These are phyloP conservation scores for Parachaetomium inaequale DNA, from an alignment of 495 filamentous ascomycete species.

Conservation along the genomic window DNA sequence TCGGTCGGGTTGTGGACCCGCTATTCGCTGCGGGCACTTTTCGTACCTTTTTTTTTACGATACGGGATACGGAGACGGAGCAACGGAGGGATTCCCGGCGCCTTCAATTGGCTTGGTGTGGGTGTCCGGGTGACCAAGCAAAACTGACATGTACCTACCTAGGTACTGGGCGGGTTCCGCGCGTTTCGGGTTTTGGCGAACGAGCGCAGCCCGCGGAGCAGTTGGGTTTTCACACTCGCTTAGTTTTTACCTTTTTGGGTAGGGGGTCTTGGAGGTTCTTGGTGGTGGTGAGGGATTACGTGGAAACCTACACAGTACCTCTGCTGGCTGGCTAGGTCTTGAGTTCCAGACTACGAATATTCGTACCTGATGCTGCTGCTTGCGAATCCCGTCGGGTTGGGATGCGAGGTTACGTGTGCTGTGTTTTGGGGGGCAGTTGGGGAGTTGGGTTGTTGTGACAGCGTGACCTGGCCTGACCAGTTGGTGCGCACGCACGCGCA, in stretches of 20 bases:
- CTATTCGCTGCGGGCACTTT: neutral
- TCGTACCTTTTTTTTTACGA: neutral
- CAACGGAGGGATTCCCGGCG: neutral
- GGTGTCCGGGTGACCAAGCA: slow-evolving; percentile 1
- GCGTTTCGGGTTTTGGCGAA: slow-evolving; percentile 7
- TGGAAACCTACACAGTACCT: too few species aligned
- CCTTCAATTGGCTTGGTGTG: neutral
- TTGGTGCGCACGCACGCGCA: slow-evolving; percentile 2
- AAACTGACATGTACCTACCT: neutral
- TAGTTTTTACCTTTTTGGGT: neutral
- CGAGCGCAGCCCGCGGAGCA: neutral
- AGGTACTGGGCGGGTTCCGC: neutral
- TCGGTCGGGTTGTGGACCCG: too few species aligned
- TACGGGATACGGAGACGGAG: neutral
- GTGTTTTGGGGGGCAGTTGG: neutral
- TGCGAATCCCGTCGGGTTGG: slow-evolving; percentile 11
- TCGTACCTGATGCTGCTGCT: too few species aligned
- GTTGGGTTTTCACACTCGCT: slow-evolving; percentile 8
- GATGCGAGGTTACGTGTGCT: slow-evolving; percentile 11
- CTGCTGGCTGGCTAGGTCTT: too few species aligned
- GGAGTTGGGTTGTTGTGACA: neutral
- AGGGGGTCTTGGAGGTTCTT: too few species aligned
- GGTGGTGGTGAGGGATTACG: too few species aligned
- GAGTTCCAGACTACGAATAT: too few species aligned
- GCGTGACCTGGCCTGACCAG: neutral